phyloP scores from a whole-genome alignment of 768 basidiomycete genomes.

The Hygrocybe coccinea region DNA sequence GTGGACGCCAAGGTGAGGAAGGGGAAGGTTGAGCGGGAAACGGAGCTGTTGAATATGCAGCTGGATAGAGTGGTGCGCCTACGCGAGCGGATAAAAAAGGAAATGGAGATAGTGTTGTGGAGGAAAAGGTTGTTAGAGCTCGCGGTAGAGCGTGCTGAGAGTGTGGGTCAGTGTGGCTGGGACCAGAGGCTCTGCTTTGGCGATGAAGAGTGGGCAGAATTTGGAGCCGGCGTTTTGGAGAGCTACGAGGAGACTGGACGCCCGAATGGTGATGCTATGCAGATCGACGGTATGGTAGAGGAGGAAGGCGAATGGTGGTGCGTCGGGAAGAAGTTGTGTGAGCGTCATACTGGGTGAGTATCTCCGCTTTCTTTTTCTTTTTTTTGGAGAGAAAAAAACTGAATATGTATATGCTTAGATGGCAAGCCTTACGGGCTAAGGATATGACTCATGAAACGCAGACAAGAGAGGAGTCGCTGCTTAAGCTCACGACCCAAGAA shows the following conservation, averaged over 20 bases:
- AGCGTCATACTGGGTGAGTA: conserved; percentile 70
- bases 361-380: neutral
- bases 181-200: conserved; percentile 80
- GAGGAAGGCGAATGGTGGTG: conserved; percentile 74
- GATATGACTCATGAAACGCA: conserved; percentile 76
- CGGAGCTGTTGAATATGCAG: conserved; percentile 46
- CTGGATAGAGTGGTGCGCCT: conserved; percentile 56
- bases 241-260: conserved; percentile 53
- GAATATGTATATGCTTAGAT: conserved; percentile 37
- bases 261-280: conserved; percentile 36
- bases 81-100: conserved; percentile 61
- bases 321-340: conserved; percentile 65
- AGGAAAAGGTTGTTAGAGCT: conserved; percentile 64
- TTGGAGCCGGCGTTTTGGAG: conserved; percentile 61
- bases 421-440: conserved; percentile 71
- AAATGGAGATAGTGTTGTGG: conserved; percentile 66
- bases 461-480: conserved; percentile 61
- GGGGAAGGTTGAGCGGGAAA: conserved; percentile 51
- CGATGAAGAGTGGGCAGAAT: conserved; percentile 74
- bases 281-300: conserved; percentile 40
- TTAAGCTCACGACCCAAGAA: conserved; percentile 66
- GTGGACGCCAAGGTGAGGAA: conserved; percentile 36
- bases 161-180: conserved; percentile 78
- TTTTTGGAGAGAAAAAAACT: neutral
- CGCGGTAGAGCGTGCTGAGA: conserved; percentile 61